phyloP scores from a whole-genome alignment of 805 yeast species.

The Maudiozyma bulderi region DNA sequence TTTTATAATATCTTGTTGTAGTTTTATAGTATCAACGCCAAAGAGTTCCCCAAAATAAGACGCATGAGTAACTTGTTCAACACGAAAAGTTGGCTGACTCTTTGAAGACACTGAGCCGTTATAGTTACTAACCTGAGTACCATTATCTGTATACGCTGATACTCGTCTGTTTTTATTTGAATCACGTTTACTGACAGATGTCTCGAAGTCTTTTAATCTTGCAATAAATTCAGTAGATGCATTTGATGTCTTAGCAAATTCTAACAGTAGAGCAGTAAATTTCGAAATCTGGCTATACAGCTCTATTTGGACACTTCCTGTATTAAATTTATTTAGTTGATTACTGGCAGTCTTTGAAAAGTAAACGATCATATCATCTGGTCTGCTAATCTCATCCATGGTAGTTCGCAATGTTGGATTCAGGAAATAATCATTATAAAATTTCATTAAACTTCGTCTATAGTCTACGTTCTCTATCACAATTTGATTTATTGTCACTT shows the following conservation, averaged over 20 bases:
- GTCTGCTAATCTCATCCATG: conserved; percentile 28
- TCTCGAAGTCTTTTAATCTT: conserved; percentile 37
- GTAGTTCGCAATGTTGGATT: conserved; percentile 30
- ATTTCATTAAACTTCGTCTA: conserved; percentile 48
- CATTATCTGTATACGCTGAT: neutral
- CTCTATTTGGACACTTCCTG: conserved; percentile 18
- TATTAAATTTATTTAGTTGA: conserved; percentile 36
- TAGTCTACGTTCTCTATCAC: conserved; percentile 34
- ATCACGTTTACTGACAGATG: conserved; percentile 3
- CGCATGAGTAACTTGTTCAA: conserved; percentile 47
- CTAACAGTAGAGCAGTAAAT: conserved; percentile 18
- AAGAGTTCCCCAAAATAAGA: conserved; percentile 42
- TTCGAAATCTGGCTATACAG: conserved; percentile 18
- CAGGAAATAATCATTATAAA: conserved; percentile 48
- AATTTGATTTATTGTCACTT: conserved; percentile 38
- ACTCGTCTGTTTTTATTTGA: neutral
- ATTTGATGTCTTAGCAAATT: conserved; percentile 8
- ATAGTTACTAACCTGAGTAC: neutral
- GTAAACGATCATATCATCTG: conserved; percentile 40
- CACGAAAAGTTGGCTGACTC: conserved; percentile 39
- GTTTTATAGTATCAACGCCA: conserved; percentile 34
- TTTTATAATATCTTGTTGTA: conserved; percentile 47
- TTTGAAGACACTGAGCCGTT: neutral
- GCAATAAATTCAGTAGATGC: conserved; percentile 18
- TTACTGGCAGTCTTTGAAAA: conserved; percentile 46